Evolutionary conservation across 2,329 filamentous ascomycete genomes (phyloP).

Genomic region (Colletotrichum salicis): DNA sequence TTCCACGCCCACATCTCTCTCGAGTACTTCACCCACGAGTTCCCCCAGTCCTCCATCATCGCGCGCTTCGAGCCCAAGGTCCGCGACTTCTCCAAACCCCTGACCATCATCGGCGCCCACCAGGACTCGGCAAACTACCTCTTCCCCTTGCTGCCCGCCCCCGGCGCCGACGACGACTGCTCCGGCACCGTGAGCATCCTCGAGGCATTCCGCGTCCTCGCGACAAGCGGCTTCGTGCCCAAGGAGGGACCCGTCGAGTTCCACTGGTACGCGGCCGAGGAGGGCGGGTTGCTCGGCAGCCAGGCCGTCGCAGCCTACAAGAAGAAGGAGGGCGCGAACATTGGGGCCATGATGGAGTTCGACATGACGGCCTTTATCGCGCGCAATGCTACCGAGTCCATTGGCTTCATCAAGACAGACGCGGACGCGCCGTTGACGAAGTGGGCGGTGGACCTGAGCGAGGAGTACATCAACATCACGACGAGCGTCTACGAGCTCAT

Average conservation of each 20-base stretch:
- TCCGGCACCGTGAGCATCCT: constrained; percentile 79
- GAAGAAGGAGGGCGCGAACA: constrained; percentile 67
- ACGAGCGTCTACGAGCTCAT: constrained; percentile 46
- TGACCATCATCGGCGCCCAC: constrained; percentile 73
- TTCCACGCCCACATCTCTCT: constrained; percentile 51
- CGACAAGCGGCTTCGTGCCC: constrained; percentile 52
- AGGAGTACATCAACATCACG: constrained; percentile 50
- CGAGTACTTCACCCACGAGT: constrained; percentile 70
- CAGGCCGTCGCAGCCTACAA: constrained; percentile 77
- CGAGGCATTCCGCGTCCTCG: constrained; percentile 75
- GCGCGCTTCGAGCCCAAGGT: constrained; percentile 67
- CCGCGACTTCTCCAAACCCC: constrained; percentile 44
- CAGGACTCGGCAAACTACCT: constrained; percentile 81
- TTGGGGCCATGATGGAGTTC: constrained; percentile 79
- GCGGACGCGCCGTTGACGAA: constrained; percentile 49
- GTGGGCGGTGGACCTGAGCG: constrained; percentile 47
- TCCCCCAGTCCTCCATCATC: constrained; percentile 78
- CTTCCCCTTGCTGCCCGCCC: constrained; percentile 74
- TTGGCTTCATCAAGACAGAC: constrained; percentile 51
- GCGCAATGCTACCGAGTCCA: constrained; percentile 50
- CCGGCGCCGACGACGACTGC: constrained; percentile 79
- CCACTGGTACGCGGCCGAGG: constrained; percentile 84
- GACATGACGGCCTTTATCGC: constrained; percentile 54
- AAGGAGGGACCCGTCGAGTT: constrained; percentile 69
- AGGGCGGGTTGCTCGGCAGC: constrained; percentile 71